These are phyloP conservation scores for Lachnellula arida DNA, from an alignment of 2,329 filamentous ascomycete genomes.

Conservation along the genomic window DNA sequence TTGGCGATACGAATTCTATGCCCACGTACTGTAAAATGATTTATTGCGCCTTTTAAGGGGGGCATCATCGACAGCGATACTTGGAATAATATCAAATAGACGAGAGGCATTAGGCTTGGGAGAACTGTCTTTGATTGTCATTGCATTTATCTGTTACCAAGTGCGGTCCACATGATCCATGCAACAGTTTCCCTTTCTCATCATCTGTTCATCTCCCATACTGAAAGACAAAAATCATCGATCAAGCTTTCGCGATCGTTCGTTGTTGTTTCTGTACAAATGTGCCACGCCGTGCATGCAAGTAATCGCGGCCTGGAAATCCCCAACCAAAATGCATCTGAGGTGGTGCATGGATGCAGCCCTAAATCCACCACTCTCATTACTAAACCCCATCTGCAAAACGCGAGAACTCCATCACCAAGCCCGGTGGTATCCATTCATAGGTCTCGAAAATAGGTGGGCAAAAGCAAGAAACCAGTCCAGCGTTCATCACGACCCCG, in stretches of 20 bases:
- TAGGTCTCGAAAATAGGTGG: not conserved
- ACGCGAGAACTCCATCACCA: not conserved
- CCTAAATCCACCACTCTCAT: not conserved
- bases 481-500: not conserved
- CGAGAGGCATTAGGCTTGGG: not conserved
- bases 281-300: not conserved
- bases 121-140: not conserved
- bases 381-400: not conserved
- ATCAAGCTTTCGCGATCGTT: not conserved
- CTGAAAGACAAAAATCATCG: not conserved
- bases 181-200: not conserved
- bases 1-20: too few relatives aligned
- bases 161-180: not conserved
- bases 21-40: too few relatives aligned
- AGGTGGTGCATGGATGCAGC: not conserved
- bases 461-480: not conserved
- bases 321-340: not conserved
- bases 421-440: not conserved
- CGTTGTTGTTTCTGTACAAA: not conserved
- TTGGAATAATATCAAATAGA: too few relatives aligned
- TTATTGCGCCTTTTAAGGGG: too few relatives aligned
- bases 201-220: not conserved
- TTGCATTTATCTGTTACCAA: not conserved
- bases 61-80: too few relatives aligned
- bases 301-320: not conserved